Conservation (phyloP, 345 rosid species). For the Eucalyptus lansdowneana region DNA sequence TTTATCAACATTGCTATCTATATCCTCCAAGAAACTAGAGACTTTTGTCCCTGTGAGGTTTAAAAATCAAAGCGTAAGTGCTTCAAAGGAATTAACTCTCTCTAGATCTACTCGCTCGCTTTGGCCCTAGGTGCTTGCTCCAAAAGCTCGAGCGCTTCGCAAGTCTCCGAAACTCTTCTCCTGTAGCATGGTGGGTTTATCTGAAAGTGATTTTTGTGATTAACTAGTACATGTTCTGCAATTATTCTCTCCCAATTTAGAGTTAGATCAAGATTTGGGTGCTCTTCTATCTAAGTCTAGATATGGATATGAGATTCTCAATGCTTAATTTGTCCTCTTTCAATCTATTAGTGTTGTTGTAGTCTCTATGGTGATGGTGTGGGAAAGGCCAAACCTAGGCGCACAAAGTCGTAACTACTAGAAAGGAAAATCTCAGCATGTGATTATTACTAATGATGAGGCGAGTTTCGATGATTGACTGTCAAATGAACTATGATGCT, state of each 20-base stretch:
- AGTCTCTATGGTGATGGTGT: fast-evolving
- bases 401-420: not conserved
- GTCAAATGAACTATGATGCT: not conserved
- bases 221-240: fast-evolving
- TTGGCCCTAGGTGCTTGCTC: not conserved
- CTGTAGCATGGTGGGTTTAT: too few relatives aligned
- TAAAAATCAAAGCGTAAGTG: not conserved
- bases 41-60: not conserved
- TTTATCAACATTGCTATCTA: not conserved
- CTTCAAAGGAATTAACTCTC: not conserved
- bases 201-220: not conserved
- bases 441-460: not conserved
- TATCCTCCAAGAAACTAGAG: not conserved
- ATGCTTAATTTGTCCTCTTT: not conserved
- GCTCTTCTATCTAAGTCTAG: not conserved
- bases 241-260: not conserved
- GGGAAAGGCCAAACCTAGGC: not conserved
- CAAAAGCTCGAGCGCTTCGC: fast-evolving
- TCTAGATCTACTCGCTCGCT: fast-evolving
- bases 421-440: not conserved
- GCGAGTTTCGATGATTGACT: not conserved
- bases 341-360: not conserved
- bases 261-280: not conserved
- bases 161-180: not conserved
- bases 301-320: not conserved